Conservation (phyloP, 306 rosid species). For the Lagenaria siceraria region DNA sequence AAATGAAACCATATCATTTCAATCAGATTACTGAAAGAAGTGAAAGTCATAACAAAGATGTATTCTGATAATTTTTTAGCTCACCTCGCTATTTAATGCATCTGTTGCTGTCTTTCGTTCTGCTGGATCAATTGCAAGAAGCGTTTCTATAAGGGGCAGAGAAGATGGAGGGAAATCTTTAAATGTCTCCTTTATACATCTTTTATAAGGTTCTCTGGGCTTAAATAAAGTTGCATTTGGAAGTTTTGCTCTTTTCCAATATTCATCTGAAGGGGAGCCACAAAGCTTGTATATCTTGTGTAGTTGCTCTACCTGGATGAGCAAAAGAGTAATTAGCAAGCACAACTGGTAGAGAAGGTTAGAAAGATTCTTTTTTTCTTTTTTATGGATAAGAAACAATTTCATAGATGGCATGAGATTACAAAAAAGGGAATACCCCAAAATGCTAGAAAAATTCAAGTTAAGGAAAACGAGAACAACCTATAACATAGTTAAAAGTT, state of each 20-base stretch:
- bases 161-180: conserved; percentile 56
- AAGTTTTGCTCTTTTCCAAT: conserved; percentile 54
- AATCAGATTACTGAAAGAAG: conserved; percentile 8
- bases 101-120: conserved; percentile 53
- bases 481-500: background rate
- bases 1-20: conserved; percentile 10
- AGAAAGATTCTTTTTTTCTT: background rate
- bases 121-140: conserved; percentile 65
- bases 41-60: conserved; percentile 8
- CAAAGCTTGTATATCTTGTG: conserved; percentile 72
- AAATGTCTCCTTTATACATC: conserved; percentile 50
- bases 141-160: conserved; percentile 46
- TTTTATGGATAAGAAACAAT: too few relatives aligned
- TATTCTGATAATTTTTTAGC: conserved; percentile 11
- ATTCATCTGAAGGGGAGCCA: conserved; percentile 72
- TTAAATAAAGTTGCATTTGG: conserved; percentile 63
- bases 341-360: background rate
- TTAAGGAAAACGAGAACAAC: background rate
- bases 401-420: too few relatives aligned
- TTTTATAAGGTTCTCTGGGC: conserved; percentile 59
- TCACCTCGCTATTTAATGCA: conserved; percentile 54
- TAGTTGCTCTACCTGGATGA: conserved; percentile 56
- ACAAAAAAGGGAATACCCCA: too few relatives aligned
- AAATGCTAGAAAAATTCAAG: background rate
- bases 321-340: conserved; percentile 8